These are phyloP conservation scores for Leptomonas seymouri DNA, from an alignment of 208 protist genomes.

Conservation along the genomic window DNA sequence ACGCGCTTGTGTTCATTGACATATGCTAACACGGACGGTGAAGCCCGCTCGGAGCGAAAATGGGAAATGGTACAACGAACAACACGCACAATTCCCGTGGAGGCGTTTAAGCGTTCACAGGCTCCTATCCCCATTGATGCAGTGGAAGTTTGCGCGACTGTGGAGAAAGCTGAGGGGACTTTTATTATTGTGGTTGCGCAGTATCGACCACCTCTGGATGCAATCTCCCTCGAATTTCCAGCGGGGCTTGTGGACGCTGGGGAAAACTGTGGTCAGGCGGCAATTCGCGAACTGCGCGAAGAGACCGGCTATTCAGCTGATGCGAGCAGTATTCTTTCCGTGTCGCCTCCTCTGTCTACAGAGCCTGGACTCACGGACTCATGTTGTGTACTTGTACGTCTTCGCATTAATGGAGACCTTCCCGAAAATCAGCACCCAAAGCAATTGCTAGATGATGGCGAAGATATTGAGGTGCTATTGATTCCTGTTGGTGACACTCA, in stretches of 20 bases:
- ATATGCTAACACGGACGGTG: constrained; percentile 26
- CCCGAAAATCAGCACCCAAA: constrained; percentile 54
- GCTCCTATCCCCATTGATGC: constrained; percentile 60
- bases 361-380: constrained; percentile 79
- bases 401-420: constrained; percentile 53
- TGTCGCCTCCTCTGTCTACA: constrained; percentile 49
- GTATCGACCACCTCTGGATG: constrained; percentile 81
- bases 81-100: constrained; percentile 38
- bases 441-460: constrained; percentile 64
- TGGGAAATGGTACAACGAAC: constrained; percentile 81
- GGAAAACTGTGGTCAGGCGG: constrained; percentile 57
- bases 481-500: constrained; percentile 39
- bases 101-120: constrained; percentile 33
- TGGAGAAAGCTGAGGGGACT: constrained; percentile 30
- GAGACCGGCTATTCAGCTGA: constrained; percentile 78
- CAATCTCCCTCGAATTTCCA: constrained; percentile 77
- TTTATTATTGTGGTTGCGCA: constrained; percentile 82
- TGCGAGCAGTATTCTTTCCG: constrained; percentile 39
- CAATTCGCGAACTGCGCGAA: constrained; percentile 80
- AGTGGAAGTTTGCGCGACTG: constrained; percentile 71
- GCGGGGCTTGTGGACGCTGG: constrained; percentile 75
- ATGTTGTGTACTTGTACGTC: constrained; percentile 61
- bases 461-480: constrained; percentile 84
- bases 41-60: constrained; percentile 16
- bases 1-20: constrained; percentile 35